phyloP scores from a whole-genome alignment of 2,329 filamentous ascomycete genomes.

The Sarocladiaceae sp. region DNA sequence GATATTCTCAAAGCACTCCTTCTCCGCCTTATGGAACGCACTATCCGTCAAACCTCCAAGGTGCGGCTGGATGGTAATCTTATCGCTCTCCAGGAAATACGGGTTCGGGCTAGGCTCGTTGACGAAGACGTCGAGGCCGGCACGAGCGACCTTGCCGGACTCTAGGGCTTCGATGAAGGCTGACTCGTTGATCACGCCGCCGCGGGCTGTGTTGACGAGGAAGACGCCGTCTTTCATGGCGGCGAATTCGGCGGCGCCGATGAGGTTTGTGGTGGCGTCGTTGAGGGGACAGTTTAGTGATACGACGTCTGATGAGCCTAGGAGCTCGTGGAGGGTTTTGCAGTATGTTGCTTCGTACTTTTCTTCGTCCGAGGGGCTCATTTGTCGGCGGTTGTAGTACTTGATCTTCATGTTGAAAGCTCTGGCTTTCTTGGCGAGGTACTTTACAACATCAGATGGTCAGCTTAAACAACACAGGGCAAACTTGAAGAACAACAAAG shows the following conservation, averaged over 20 bases:
- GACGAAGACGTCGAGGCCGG: conserved; percentile 40
- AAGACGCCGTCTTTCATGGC: conserved; percentile 41
- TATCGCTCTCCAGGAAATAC: conserved; percentile 29
- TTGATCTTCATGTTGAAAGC: conserved; percentile 35
- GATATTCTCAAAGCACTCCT: conserved; percentile 30
- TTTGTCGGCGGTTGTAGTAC: conserved; percentile 34
- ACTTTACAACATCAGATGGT: conserved; percentile 22
- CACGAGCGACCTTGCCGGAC: conserved; percentile 36
- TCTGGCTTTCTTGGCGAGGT: conserved; percentile 31
- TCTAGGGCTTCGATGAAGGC: conserved; percentile 39
- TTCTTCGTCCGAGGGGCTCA: conserved; percentile 27
- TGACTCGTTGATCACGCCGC: conserved; percentile 40
- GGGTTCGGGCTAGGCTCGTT: conserved; percentile 30
- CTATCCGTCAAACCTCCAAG: conserved; percentile 37
- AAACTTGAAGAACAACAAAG: too few relatives aligned
- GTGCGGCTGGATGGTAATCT: conserved; percentile 37
- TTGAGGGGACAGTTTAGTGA: conserved; percentile 18
- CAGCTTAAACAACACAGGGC: too few relatives aligned
- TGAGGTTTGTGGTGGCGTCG: conserved; percentile 29
- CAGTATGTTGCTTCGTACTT: conserved; percentile 29
- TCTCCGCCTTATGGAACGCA: conserved; percentile 34
- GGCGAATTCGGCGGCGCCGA: conserved; percentile 32
- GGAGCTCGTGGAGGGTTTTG: conserved; percentile 30
- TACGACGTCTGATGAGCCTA: conserved; percentile 34
- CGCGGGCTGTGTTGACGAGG: conserved; percentile 45